Percentiles rank a stretch among this genome's conserved stretches.
Evolutionary conservation across 2,329 filamentous ascomycete species (phyloP).

Genomic region (Stagonosporopsis cucurbitacearum): DNA sequence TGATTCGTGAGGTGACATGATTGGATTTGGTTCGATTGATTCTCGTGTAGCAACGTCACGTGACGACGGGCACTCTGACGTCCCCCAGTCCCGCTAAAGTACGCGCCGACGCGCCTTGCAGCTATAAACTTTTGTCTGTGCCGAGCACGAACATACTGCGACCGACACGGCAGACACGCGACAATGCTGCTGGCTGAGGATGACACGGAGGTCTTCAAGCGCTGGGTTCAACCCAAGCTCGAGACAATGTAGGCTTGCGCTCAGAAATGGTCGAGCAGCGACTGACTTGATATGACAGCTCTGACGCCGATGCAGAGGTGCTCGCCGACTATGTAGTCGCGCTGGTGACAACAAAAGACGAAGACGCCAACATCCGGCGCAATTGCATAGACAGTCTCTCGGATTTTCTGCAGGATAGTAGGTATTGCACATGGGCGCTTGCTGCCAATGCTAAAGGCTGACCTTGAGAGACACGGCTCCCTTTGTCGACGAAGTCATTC

Average conservation of each 20-base stretch:
- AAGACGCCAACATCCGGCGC: slow-evolving; percentile 66
- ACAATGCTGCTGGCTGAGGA: slow-evolving; percentile 62
- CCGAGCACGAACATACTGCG: too few species aligned
- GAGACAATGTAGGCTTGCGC: slow-evolving; percentile 69
- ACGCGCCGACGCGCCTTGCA: slow-evolving; percentile 7
- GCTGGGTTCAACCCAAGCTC: slow-evolving; percentile 78
- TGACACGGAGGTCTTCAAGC: slow-evolving; percentile 67
- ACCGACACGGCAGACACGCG: not conserved
- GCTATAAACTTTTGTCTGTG: not conserved
- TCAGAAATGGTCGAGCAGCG: not conserved
- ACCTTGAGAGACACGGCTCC: slow-evolving; percentile 58
- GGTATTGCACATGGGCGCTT: slow-evolving; percentile 27
- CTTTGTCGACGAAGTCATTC: slow-evolving; percentile 76
- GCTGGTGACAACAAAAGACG: slow-evolving; percentile 69
- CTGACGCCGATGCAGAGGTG: slow-evolving; percentile 80
- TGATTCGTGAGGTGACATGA: not conserved
- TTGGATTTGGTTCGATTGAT: not conserved
- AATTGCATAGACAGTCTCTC: slow-evolving; percentile 75
- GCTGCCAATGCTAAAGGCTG: slow-evolving; percentile 9
- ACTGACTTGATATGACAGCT: slow-evolving; percentile 55
- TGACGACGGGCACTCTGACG: slow-evolving; percentile 26
- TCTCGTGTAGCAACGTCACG: slow-evolving; percentile 6
- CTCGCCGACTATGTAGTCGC: slow-evolving; percentile 86
- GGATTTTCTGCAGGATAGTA: slow-evolving; percentile 76
- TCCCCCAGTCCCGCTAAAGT: slow-evolving; percentile 18